These are phyloP conservation scores for Tetraselmis chui DNA, from an alignment of 139 green algal species.

Conservation along the genomic window DNA sequence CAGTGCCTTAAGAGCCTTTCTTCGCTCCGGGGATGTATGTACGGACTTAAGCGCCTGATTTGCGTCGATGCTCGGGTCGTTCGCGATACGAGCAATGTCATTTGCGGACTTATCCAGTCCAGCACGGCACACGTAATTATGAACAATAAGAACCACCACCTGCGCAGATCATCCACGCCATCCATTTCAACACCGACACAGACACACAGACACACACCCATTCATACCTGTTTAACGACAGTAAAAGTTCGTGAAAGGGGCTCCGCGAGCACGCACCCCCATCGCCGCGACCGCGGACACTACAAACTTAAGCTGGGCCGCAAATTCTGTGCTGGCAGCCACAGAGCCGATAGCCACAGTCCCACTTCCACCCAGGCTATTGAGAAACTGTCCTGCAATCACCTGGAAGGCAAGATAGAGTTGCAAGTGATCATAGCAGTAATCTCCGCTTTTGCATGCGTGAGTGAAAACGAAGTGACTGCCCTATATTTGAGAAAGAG, in stretches of 20 bases:
- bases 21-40: not conserved
- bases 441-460: no score
- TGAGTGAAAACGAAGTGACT: no score
- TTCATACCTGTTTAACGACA: no score
- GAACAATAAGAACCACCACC: not conserved
- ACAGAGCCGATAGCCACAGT: not conserved
- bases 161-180: not conserved
- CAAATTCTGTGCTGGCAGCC: not conserved
- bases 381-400: not conserved
- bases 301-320: not conserved
- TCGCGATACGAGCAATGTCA: not conserved
- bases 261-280: not conserved
- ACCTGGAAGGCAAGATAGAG: no score
- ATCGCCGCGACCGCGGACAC: not conserved
- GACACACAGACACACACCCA: not conserved
- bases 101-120: not conserved
- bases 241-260: no score
- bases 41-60: not conserved
- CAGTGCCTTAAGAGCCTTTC: not conserved
- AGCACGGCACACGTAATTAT: not conserved
- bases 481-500: no score
- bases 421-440: no score
- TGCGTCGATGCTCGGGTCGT: not conserved
- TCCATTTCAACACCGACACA: not conserved
- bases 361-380: not conserved